Base-by-base conservation (phyloP, 2,329 filamentous ascomycete species). In the Ophiostoma novo-ulmi region DNA sequence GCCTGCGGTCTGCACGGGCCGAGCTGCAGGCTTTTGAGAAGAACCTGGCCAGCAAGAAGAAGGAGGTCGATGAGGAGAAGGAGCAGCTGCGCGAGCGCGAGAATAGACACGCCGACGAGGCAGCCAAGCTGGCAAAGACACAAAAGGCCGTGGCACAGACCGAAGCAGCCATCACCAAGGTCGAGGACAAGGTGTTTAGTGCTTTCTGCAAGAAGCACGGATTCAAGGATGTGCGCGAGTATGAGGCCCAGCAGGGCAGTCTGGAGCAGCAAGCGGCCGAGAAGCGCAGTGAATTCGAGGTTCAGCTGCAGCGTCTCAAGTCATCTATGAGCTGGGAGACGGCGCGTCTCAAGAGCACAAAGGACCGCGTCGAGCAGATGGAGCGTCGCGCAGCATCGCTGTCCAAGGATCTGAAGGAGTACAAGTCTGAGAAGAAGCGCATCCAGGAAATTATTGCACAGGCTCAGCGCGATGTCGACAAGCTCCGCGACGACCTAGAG, bases 181-280 rank as follows among this genome's bases (percentile, higher is more conserved):
- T 97, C 22, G 93, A 97, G 78, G 95, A 99, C 78, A 87, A 93
- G 75, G 85, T 99, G 39, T 99, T 97, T 79, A 85, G 85, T 31
- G 84, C 85, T 58, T 99, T 99, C 81, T 99, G 95, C 81, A 87
- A 88, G 75, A 88, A 91, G 70, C 87, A 97, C 26, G 93, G 94
- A 0, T 98, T 97, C 78, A 85, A 87, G 71, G 90, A 96, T 76
- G 96, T 99, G 74, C 91, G 94, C 71, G 91, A 93, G 71, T 99
- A 98, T 76, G 93, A 98, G 78, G 91, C 91, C 36, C 94, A 96
- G 75, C 95, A 98, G 80, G 94, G 95, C 67, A 93, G 91, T 61
- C 83, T 97, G 67, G 94, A 98, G 79, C 92, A 97, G 78, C 93
- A 98, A 78, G 91, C 92, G 64, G 89, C 90, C 0, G 89, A 95